A percentile compares a stretch with the other conserved stretches of the same genome.
These are phyloP conservation scores for Funneliformis mosseae DNA, from an alignment of 192 early-diverging fungal genomes.

Conservation along the genomic window DNA sequence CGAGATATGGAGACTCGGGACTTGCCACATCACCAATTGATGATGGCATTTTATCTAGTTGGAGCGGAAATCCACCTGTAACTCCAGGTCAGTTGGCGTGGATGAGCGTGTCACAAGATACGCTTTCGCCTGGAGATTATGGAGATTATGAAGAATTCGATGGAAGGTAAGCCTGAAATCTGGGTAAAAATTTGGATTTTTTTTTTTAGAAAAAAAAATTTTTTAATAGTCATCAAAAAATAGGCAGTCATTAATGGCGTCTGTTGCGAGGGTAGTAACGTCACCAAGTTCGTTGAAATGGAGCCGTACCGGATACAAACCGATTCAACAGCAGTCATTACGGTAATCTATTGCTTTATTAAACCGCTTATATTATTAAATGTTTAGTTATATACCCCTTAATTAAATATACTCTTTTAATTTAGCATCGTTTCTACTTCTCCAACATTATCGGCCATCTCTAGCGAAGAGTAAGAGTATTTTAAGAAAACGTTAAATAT, in stretches of 20 bases:
- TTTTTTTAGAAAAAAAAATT: not conserved
- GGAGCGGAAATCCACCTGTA: not conserved
- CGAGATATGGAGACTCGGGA: not conserved
- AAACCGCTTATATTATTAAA: not conserved
- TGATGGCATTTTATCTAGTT: not conserved
- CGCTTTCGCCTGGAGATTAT: not conserved
- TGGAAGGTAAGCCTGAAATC: not conserved
- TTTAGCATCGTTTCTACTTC: not conserved
- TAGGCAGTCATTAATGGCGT: not conserved
- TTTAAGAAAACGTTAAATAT: not conserved
- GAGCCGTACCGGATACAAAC: constrained; percentile 25
- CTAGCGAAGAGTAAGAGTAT: not conserved
- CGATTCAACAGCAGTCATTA: not conserved
- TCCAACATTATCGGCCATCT: not conserved
- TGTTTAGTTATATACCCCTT: not conserved
- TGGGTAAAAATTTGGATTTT: not conserved
- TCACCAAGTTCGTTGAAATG: not conserved
- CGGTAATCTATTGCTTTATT: not conserved
- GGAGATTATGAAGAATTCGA: constrained; percentile 26
- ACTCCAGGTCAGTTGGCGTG: constrained; percentile 27
- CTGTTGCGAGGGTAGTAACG: not conserved
- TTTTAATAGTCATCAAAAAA: not conserved
- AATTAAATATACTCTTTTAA: not conserved
- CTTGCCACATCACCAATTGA: not conserved
- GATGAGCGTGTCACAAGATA: constrained; percentile 8